A percentile compares a stretch with the other conserved stretches of the same genome.
Evolutionary conservation across 106 monocot species (phyloP).

Genomic region (Chionographis japonica): DNA sequence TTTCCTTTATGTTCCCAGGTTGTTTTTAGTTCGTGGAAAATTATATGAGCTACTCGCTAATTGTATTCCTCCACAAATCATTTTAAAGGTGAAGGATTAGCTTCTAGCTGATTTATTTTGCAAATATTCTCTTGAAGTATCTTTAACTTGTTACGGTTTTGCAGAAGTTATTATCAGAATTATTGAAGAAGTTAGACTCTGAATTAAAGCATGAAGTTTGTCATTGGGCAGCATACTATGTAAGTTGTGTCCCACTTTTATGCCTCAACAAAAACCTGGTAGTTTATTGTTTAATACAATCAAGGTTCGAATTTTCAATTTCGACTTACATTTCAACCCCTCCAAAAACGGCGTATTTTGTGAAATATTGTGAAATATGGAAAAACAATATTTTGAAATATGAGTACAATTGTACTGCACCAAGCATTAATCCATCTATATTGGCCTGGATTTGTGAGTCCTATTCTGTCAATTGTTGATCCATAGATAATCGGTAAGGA

Average conservation of each 20-base stretch:
- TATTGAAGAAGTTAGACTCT: constrained; percentile 90
- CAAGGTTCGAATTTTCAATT: no score
- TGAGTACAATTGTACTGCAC: no score
- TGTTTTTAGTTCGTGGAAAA: constrained; percentile 90
- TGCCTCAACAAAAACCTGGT: not conserved
- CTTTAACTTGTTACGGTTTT: constrained; percentile 11
- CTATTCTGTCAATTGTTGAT: no score
- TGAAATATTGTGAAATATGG: no score
- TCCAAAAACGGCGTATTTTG: no score
- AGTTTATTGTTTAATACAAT: not conserved
- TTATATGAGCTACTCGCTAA: constrained; percentile 89
- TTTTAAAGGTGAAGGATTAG: constrained; percentile 63
- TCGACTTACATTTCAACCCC: no score
- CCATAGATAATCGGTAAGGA: no score
- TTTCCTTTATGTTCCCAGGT: constrained; percentile 36
- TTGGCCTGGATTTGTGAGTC: no score
- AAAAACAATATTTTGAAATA: no score
- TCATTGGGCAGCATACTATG: constrained; percentile 99
- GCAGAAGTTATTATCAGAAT: constrained; percentile 87
- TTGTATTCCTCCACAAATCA: constrained; percentile 92
- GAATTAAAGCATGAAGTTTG: constrained; percentile 98
- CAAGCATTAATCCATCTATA: no score
- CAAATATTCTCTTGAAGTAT: not conserved
- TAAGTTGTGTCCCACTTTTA: constrained; percentile 25
- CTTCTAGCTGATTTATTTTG: not conserved